These are phyloP conservation scores for Begonia peltatifolia DNA, from an alignment of 306 rosid species.

Conservation along the genomic window DNA sequence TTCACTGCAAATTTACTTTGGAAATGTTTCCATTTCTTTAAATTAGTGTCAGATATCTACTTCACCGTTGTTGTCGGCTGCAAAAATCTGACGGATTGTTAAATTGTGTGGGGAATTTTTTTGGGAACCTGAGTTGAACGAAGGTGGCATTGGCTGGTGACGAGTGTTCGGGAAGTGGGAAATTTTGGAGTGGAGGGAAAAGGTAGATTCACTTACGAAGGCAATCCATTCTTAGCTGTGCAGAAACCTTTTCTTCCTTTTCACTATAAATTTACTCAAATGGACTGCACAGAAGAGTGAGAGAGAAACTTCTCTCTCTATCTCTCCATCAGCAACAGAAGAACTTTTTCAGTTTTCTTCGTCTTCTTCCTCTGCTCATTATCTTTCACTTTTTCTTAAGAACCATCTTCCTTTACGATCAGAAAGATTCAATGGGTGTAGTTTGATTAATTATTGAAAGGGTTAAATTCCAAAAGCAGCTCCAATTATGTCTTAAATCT, in stretches of 20 bases:
- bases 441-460: background rate
- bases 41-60: too few relatives aligned
- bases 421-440: background rate
- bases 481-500: too few relatives aligned
- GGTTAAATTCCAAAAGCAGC: too few relatives aligned
- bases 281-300: background rate
- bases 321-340: background rate
- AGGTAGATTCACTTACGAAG: background rate
- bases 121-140: background rate
- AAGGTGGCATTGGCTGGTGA: too few relatives aligned
- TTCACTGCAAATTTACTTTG: too few relatives aligned
- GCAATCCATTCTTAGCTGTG: background rate
- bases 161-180: background rate
- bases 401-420: background rate
- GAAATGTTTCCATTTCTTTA: too few relatives aligned
- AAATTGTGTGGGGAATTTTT: background rate
- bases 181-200: background rate
- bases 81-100: too few relatives aligned
- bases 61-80: too few relatives aligned
- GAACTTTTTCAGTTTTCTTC: background rate
- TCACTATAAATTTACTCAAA: background rate
- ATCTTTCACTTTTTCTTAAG: background rate
- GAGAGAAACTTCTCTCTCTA: too few relatives aligned
- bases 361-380: background rate
- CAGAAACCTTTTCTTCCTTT: background rate